Base-by-base conservation (phyloP, 2,329 filamentous ascomycete species). In the Ophiobolus disseminans region DNA sequence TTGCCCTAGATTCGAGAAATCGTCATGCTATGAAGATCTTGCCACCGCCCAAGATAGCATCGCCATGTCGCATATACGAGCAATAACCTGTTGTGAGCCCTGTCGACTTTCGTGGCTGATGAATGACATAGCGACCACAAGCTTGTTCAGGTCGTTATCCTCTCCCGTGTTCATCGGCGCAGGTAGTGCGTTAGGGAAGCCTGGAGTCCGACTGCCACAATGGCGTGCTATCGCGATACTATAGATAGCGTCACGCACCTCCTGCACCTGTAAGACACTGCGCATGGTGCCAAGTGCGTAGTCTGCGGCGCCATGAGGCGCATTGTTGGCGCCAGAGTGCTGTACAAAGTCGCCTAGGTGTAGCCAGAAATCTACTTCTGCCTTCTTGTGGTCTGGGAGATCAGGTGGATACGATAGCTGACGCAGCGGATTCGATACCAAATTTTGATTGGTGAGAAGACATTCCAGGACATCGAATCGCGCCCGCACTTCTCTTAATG, bases 171-270 rank as follows among this genome's bases (percentile, higher is more conserved):
- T 62, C 25, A 62, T 47, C 0, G 58, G 32, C 1, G 53, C 36
- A 5, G 72, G 69, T 3, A 76, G 54, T 17, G 72, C 67, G 42
- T 76, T 75, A 7, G 76, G 73, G 56, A 78, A 79, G 20, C 76
- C 75, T 13, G 73, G 69, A 50, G 76, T 66, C 11, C 85, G 83
- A 23, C 86, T 85, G 36, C 88, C 86, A 40, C 91, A 80, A 54
- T 92, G 85, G 20, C 91, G 86, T 13, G 89, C 86, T 45, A 96
- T 84, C 7, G 89, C 90, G 57, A 96, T 87, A 0, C 90, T 94
- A 74, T 96, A 96, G 47, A 97, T 83, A 14, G 96, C 87, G 69
- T 97, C 91, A 43, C 92, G 86, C 64, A 93, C 94, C 75, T 97
- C 92, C 19, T 87, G 83, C 38, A 88, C 88, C 59, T 91, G 88